Evolutionary conservation across 2,329 filamentous ascomycete species (phyloP), one percentile per base, ranked within the genome.

Genomic region (Aspergillus oerlinghausenensis): DNA sequence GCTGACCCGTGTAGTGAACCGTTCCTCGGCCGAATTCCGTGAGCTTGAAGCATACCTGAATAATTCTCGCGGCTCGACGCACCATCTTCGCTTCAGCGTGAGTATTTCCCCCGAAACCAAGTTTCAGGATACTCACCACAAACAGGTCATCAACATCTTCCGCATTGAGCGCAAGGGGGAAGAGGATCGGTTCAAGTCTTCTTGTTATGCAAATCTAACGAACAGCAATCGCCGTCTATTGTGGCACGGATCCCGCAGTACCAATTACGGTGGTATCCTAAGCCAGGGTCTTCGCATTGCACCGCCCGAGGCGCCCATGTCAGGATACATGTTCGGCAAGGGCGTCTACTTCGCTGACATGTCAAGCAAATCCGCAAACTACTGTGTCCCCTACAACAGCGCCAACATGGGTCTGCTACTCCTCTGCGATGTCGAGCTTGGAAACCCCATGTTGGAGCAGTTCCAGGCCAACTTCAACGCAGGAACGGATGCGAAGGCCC

Each of bases 261-360:
- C 89, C 52, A 96, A 96, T 71, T 96, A 87, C 63, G 90, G 88
- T 67, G 92, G 91, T 67, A 96, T 96, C 57, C 83, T 96, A 45
- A 88, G 86, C 56, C 90, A 96, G 72, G 92, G 92, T 62, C 82
- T 96, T 6, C 88, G 90, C n/a, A 96, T 96, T 62, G 92, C 92
- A 6, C 92, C 92, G 0, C 77, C 76, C 1, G 77, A 95, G 71
- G 91, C 91, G 0, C 92, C 90, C 0, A 86, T 86, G 0, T 83
- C 80, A 4, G 90, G 90, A 1, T 92, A 93, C 77, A 93, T 93
- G 88, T 96, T 95, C 63, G 91, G 88, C 56, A 95, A 95, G 73
- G 91, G 91, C 48, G 88, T 96, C 49, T 96, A 96, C 69, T 82
- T 96, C 2, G 90, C 90, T 2, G 90, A 95, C 66, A 92, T 92